Percentiles rank a stretch among this genome's conserved stretches.
Conservation (phyloP, 176 grass and related monocot genomes). For the Oryza nivara region DNA sequence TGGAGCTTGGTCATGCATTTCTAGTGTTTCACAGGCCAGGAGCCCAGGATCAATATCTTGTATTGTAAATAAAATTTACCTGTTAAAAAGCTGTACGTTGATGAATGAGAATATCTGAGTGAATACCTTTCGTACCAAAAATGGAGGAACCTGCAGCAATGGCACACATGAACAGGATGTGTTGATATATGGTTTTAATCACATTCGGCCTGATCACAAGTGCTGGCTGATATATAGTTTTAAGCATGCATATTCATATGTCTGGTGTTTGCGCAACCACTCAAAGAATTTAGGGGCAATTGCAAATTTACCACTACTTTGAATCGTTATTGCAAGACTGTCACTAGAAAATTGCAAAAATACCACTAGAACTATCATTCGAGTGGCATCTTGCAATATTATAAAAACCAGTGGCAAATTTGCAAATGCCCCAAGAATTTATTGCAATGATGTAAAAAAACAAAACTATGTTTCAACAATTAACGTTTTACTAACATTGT, state of each 20-base stretch:
- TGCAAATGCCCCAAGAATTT: neutral
- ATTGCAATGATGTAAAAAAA: constrained; percentile 12
- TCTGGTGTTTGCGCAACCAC: neutral
- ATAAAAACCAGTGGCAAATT: too few species aligned
- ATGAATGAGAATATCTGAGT: constrained; percentile 99
- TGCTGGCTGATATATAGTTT: too few species aligned
- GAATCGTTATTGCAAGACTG: too few species aligned
- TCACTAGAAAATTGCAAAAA: too few species aligned
- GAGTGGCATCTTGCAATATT: too few species aligned
- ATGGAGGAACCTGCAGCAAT: constrained; percentile 80
- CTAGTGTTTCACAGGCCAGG: constrained; percentile 1
- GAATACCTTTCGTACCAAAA: constrained; percentile 98
- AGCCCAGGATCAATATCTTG: constrained; percentile 14
- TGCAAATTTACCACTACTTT: too few species aligned
- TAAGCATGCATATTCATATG: constrained; percentile 15
- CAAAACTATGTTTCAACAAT: constrained; percentile 24
- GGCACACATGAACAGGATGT: constrained; percentile 10
- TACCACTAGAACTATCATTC: too few species aligned
- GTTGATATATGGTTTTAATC: constrained; percentile 16
- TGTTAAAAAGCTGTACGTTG: constrained; percentile 98
- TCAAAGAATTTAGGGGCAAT: constrained; percentile 2
- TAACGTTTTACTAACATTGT: constrained; percentile 72
- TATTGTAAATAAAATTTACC: constrained; percentile 49
- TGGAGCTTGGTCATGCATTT: constrained; percentile 29
- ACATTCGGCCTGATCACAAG: neutral